A percentile compares a stretch with the other conserved stretches of the same genome.
Evolutionary conservation across 441 rosid genomes (phyloP).

Genomic region (Pelargonium cotyledonis): DNA sequence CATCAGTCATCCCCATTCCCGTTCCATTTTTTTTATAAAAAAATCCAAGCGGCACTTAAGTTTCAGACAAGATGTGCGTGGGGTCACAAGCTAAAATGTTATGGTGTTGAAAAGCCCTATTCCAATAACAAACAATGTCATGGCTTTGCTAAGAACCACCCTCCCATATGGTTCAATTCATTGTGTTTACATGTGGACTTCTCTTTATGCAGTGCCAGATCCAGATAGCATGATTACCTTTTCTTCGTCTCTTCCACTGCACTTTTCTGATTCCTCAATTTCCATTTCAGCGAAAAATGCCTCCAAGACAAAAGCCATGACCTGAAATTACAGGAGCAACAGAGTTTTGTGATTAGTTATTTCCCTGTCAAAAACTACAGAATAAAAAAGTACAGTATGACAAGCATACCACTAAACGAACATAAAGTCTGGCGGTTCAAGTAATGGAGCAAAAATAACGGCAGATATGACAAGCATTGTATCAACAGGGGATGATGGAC

Average conservation of each 20-base stretch:
- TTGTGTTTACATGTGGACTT: not conserved
- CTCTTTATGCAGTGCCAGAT: not conserved
- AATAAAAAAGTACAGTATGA: not conserved
- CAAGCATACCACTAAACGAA: too few species aligned
- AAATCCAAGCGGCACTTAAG: not conserved
- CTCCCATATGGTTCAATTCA: not conserved
- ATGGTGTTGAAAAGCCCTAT: not conserved
- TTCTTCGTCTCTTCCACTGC: slow-evolving; percentile 30
- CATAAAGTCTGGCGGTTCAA: too few species aligned
- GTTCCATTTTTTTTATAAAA: too few species aligned
- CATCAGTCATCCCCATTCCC: too few species aligned
- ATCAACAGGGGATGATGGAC: not conserved
- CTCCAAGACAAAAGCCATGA: slow-evolving; percentile 95
- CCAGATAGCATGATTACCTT: slow-evolving; percentile 34
- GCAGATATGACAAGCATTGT: not conserved
- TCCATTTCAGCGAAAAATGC: slow-evolving; percentile 95
- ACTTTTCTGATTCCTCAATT: slow-evolving; percentile 52
- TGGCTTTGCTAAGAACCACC: not conserved
- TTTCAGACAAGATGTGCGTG: not conserved
- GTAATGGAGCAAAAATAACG: not conserved
- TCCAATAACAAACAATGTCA: not conserved
- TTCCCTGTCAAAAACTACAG: not conserved
- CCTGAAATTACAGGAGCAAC: slow-evolving; percentile 43
- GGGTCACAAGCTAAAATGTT: not conserved
- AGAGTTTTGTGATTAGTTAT: slow-evolving; percentile 3